These are phyloP conservation scores for Penicillium argentinense DNA, from an alignment of 495 filamentous ascomycete species.

Conservation along the genomic window DNA sequence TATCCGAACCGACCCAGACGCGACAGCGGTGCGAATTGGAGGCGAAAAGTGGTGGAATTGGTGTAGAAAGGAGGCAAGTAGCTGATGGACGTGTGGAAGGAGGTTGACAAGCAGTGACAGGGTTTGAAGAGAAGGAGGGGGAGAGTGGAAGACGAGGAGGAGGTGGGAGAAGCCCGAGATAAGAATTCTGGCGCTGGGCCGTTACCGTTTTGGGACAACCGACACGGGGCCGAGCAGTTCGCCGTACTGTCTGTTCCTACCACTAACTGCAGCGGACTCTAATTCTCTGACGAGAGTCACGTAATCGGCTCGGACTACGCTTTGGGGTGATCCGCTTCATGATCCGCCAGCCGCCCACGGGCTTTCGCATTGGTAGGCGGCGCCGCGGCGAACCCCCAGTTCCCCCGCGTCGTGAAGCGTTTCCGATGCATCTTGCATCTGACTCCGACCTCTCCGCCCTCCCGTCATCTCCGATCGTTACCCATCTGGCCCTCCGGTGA, in stretches of 20 bases:
- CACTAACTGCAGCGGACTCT: no score
- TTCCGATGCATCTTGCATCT: not conserved
- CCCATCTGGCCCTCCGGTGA: constrained; percentile 34
- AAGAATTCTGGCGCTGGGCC: constrained; percentile 12
- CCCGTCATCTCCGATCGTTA: constrained; percentile 28
- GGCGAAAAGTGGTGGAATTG: not conserved
- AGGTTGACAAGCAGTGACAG: constrained; percentile 14
- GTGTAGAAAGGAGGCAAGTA: not conserved
- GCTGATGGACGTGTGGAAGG: not conserved
- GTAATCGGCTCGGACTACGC: no score
- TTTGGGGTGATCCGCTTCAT: no score
- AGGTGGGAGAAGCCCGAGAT: constrained; percentile 18
- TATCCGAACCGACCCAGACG: constrained; percentile 34
- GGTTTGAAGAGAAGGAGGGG: constrained; percentile 16
- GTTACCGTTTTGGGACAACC: constrained; percentile 23
- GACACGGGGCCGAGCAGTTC: constrained; percentile 20
- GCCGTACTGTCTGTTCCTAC: no score
- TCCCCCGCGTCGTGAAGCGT: not conserved
- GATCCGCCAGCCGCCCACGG: no score
- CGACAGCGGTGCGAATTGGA: constrained; percentile 2
- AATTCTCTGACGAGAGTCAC: no score
- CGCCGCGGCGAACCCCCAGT: constrained; percentile 11
- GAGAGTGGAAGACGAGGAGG: constrained; percentile 9
- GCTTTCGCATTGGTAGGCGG: constrained; percentile 14
- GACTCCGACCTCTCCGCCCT: not conserved